Conservation (phyloP, 73 alveolate genomes). For the Tetrahymena malaccensis region DNA sequence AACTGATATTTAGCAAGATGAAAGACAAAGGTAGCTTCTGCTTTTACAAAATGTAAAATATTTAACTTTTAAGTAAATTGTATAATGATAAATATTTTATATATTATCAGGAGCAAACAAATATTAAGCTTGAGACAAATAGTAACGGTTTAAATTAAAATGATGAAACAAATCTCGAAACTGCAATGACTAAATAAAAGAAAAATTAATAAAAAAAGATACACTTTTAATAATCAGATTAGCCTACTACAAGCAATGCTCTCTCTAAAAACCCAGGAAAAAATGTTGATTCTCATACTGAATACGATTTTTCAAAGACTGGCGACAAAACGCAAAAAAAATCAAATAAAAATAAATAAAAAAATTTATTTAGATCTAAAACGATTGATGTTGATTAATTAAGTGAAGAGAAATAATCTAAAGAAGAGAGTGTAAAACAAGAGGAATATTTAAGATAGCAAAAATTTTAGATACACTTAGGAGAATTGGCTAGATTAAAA, state of each 20-base stretch:
- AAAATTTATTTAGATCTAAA: neutral
- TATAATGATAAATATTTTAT: too few species aligned
- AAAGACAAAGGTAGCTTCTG: neutral
- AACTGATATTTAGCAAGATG: neutral
- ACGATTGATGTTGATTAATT: neutral
- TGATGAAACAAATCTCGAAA: neutral
- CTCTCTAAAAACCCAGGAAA: neutral
- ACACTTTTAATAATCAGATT: neutral
- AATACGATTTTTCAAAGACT: neutral
- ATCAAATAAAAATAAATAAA: neutral
- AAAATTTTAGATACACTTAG: neutral
- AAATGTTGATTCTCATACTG: neutral
- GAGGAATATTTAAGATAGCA: neutral
- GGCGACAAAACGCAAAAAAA: neutral
- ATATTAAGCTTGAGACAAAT: neutral
- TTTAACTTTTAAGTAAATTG: too few species aligned
- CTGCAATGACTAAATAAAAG: neutral
- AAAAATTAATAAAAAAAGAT: too few species aligned
- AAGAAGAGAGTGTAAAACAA: neutral
- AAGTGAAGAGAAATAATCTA: neutral
- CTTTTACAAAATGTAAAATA: neutral
- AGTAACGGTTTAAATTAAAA: too few species aligned
- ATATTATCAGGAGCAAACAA: neutral
- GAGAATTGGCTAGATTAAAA: neutral
- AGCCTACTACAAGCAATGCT: neutral